These are phyloP conservation scores for Fagopyrum esculentum DNA, from an alignment of 148 eudicot species.

Conservation along the genomic window DNA sequence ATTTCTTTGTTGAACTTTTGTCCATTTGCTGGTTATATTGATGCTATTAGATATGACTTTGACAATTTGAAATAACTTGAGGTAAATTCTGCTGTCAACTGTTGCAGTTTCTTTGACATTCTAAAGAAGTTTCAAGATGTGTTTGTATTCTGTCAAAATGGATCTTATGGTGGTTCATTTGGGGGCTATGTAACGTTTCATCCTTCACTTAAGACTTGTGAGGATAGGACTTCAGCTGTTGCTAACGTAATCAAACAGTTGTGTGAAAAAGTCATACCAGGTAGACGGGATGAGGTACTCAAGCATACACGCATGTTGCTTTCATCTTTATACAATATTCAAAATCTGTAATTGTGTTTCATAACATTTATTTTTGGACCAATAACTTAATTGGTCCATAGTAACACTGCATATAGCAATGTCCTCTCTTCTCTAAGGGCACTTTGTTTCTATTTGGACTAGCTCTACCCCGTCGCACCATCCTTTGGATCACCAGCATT, in stretches of 20 bases:
- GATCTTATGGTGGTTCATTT: conserved; percentile 22
- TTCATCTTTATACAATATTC: not conserved
- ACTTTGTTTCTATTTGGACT: conserved; percentile 18
- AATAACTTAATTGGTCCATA: not conserved
- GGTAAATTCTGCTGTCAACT: not conserved
- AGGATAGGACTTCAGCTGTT: conserved; percentile 67
- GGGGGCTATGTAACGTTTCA: conserved; percentile 48
- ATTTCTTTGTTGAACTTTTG: not conserved
- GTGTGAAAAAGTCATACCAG: conserved; percentile 72
- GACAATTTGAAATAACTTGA: not conserved
- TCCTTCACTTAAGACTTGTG: conserved; percentile 38
- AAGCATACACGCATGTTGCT: not conserved
- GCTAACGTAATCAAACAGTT: conserved; percentile 56
- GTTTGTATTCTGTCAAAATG: conserved; percentile 39
- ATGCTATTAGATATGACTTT: not conserved
- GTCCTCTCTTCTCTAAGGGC: conserved; percentile 4
- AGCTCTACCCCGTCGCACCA: conserved; percentile 52
- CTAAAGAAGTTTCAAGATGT: conserved; percentile 66
- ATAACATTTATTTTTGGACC: not conserved
- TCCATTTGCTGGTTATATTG: not conserved
- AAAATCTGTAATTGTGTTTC: not conserved
- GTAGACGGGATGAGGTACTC: conserved; percentile 89
- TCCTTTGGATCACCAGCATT: conserved; percentile 41
- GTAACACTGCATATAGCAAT: not conserved
- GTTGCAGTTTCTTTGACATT: conserved; percentile 57